Evolutionary conservation across 2,329 filamentous ascomycete species (phyloP).

Genomic region (Aurifilum marmelostoma): DNA sequence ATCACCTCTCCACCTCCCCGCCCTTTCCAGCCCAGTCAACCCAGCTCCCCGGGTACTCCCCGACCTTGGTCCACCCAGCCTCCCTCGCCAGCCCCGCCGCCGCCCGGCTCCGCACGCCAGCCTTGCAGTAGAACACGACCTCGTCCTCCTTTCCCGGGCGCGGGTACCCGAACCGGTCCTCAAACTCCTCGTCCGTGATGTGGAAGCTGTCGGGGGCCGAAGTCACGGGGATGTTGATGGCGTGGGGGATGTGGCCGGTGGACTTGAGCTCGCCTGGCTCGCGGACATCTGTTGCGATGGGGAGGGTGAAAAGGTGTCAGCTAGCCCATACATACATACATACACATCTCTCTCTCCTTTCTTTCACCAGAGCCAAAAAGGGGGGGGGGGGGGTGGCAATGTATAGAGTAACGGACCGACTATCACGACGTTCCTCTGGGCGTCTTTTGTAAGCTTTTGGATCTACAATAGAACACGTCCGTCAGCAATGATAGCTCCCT

Average conservation of each 20-base stretch:
- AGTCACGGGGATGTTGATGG: slow-evolving; percentile 80
- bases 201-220: slow-evolving; percentile 80
- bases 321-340: too few relatives aligned
- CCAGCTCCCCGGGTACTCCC: slow-evolving; percentile 77
- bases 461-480: slow-evolving; percentile 38
- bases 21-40: slow-evolving; percentile 79
- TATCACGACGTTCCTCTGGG: slow-evolving; percentile 44
- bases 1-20: slow-evolving; percentile 60
- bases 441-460: slow-evolving; percentile 40
- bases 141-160: slow-evolving; percentile 61
- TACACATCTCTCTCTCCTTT: not conserved
- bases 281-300: slow-evolving; percentile 61
- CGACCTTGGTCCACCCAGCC: slow-evolving; percentile 73
- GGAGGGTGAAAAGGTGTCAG: not conserved
- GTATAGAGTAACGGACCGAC: slow-evolving; percentile 47
- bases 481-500: not conserved
- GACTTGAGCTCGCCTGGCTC: slow-evolving; percentile 68
- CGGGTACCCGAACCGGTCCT: slow-evolving; percentile 77
- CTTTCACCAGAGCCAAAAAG: not conserved
- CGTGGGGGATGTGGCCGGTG: slow-evolving; percentile 75
- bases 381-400: not conserved
- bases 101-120: slow-evolving; percentile 78
- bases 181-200: slow-evolving; percentile 76
- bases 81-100: slow-evolving; percentile 77
- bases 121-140: slow-evolving; percentile 90